phyloP scores from a whole-genome alignment of 2,329 filamentous ascomycete species.

The Lachnellula cervina region DNA sequence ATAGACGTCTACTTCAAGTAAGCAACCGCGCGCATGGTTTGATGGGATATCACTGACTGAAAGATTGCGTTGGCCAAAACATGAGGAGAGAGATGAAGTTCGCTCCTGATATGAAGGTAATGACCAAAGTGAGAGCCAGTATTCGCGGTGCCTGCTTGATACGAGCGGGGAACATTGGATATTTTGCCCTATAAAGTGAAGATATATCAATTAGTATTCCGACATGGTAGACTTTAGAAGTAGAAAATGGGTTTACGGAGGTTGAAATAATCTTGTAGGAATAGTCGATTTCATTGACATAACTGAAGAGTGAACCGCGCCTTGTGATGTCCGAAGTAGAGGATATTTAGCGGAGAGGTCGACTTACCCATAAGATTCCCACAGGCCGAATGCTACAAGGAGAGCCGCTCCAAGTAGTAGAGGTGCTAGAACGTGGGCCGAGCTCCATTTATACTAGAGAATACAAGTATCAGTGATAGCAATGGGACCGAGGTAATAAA shows the following conservation, averaged over 20 bases:
- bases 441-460: slow-evolving; percentile 21
- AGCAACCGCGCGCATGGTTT: background rate
- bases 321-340: no score
- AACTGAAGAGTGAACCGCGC: no score
- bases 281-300: no score
- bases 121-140: slow-evolving; percentile 46
- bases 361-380: slow-evolving; percentile 36
- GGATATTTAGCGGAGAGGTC: no score
- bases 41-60: slow-evolving; percentile 33
- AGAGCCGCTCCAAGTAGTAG: slow-evolving; percentile 45
- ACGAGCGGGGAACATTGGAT: slow-evolving; percentile 41
- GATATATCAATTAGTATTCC: no score
- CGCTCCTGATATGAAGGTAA: slow-evolving; percentile 52
- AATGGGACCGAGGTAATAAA: background rate
- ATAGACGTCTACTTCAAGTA: slow-evolving; percentile 42
- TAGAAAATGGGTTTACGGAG: no score
- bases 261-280: no score
- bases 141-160: slow-evolving; percentile 51
- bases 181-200: slow-evolving; percentile 36
- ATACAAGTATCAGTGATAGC: background rate
- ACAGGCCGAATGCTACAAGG: slow-evolving; percentile 46
- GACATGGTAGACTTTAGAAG: no score
- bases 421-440: slow-evolving; percentile 1
- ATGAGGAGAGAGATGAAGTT: slow-evolving; percentile 47
- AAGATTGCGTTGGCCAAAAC: slow-evolving; percentile 39